A percentile compares a stretch with the other conserved stretches of the same genome.
phyloP scores from a whole-genome alignment of 164 flowering plant species.

The Akebia trifoliata region DNA sequence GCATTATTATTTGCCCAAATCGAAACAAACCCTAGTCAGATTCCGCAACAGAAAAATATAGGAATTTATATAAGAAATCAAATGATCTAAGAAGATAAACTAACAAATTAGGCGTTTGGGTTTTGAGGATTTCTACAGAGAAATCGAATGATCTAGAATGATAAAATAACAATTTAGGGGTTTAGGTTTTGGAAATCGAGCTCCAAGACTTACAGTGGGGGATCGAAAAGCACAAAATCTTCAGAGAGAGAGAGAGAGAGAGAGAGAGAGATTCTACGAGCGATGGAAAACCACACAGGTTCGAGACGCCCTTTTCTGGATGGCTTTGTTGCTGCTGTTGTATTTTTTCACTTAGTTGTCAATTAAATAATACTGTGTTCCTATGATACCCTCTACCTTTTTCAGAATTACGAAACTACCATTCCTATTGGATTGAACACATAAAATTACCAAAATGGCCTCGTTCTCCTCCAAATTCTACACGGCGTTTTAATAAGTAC shows the following conservation, averaged over 20 bases:
- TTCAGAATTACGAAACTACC: conserved; percentile 3
- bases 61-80: not conserved
- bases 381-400: conserved; percentile 7
- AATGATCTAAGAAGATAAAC: not conserved
- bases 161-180: not conserved
- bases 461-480: too few relatives aligned
- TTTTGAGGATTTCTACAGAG: not conserved
- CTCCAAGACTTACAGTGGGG: conserved; percentile 13
- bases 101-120: too few relatives aligned
- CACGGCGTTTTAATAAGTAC: too few relatives aligned
- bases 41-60: not conserved
- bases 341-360: conserved; percentile 6
- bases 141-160: not conserved
- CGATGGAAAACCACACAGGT: conserved; percentile 18
- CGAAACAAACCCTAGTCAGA: too few relatives aligned
- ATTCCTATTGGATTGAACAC: conserved; percentile 2
- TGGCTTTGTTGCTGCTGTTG: conserved; percentile 17
- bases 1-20: too few relatives aligned
- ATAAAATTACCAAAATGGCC: too few relatives aligned
- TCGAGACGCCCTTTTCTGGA: conserved; percentile 16
- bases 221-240: conserved; percentile 15
- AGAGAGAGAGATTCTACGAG: conserved; percentile 3
- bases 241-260: conserved; percentile 8
- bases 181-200: not conserved
- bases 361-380: conserved; percentile 11